phyloP scores from a whole-genome alignment of 75 land plant species.

The Larix kaempferi region DNA sequence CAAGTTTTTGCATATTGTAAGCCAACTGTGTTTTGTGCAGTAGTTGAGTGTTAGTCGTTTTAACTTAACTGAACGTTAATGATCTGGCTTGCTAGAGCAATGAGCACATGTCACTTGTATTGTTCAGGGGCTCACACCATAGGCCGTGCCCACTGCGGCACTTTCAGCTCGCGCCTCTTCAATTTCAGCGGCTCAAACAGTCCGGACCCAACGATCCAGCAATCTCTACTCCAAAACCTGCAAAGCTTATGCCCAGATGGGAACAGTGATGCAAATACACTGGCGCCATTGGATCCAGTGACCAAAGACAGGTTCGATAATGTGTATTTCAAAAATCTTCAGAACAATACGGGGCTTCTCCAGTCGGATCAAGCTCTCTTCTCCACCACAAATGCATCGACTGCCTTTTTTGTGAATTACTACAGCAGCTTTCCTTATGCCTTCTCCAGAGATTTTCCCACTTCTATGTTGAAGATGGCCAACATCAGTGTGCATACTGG shows the following conservation, averaged over 20 bases:
- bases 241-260: slow-evolving; percentile 14
- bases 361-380: slow-evolving; percentile 31
- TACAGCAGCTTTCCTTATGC: slow-evolving; percentile 22
- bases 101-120: too few relatives aligned
- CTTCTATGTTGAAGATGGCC: slow-evolving; percentile 70
- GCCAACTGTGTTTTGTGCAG: too few relatives aligned
- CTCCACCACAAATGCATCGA: slow-evolving; percentile 7
- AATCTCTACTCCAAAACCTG: background rate
- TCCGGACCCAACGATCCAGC: slow-evolving; percentile 17
- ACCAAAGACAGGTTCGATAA: slow-evolving; percentile 35
- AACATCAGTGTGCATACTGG: slow-evolving; percentile 50
- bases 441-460: slow-evolving; percentile 43
- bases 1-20: too few relatives aligned
- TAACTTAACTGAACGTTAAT: too few relatives aligned
- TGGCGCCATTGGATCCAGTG: slow-evolving; percentile 16
- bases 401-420: slow-evolving; percentile 22
- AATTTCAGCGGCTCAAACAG: slow-evolving; percentile 12
- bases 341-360: slow-evolving; percentile 16
- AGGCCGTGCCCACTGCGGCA: slow-evolving; percentile 10
- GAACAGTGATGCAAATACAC: background rate
- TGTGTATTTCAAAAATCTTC: slow-evolving; percentile 24
- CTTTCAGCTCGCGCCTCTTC: slow-evolving; percentile 14
- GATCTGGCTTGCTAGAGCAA: too few relatives aligned
- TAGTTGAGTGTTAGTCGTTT: background rate
- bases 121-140: slow-evolving; percentile 22